Evolutionary conservation across 116 monocot species (phyloP).

Genomic region (Phalaenopsis hybrid): DNA sequence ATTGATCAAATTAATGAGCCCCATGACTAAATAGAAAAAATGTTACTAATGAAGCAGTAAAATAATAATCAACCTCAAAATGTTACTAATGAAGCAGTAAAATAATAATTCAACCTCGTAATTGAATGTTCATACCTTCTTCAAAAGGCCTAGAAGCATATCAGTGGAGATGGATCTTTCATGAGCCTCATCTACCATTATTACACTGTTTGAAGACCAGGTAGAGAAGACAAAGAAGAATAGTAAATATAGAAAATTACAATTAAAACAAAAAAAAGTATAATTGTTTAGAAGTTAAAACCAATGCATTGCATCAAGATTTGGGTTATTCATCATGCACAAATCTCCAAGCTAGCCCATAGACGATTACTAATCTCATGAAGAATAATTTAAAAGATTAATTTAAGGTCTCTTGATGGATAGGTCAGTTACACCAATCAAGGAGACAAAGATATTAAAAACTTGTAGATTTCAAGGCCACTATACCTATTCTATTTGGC

Average conservation of each 20-base stretch:
- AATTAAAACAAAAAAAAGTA: background rate
- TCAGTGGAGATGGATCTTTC: constrained; percentile 96
- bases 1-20: constrained; percentile 12
- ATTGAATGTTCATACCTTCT: constrained; percentile 50
- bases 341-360: too few species aligned
- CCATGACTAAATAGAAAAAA: background rate
- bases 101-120: background rate
- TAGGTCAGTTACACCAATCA: too few species aligned
- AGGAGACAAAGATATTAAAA: too few species aligned
- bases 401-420: too few species aligned
- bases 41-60: background rate
- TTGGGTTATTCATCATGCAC: too few species aligned
- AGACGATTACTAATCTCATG: too few species aligned
- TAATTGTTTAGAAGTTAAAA: background rate
- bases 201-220: constrained; percentile 47
- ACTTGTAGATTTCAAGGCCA: too few species aligned
- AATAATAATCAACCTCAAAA: background rate
- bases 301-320: too few species aligned
- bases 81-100: background rate
- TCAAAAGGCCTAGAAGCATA: constrained; percentile 83
- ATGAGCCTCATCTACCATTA: constrained; percentile 99
- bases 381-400: too few species aligned
- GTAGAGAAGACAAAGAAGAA: background rate
- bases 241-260: background rate
- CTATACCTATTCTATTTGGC: too few species aligned